phyloP scores from a whole-genome alignment of 179 eudicot species.

The Silene vulgaris region DNA sequence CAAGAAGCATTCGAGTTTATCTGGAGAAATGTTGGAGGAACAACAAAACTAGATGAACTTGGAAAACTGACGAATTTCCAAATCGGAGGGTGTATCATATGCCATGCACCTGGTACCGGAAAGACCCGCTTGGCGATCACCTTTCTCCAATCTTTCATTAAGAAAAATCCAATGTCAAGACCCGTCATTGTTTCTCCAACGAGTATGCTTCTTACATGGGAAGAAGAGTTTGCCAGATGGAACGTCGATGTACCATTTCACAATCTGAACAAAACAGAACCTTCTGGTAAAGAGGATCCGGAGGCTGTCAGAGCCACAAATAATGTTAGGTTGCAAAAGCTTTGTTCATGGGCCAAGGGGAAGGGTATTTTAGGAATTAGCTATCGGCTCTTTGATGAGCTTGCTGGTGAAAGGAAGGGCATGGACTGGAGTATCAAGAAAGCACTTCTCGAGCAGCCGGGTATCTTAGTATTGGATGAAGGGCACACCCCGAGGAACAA shows the following conservation, averaged over 20 bases:
- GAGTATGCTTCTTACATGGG: slow-evolving; percentile 43
- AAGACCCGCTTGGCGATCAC: slow-evolving; percentile 41
- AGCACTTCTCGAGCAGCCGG: slow-evolving; percentile 29
- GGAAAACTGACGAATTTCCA: not conserved
- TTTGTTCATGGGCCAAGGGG: slow-evolving; percentile 28
- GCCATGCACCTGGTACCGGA: slow-evolving; percentile 47
- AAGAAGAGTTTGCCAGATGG: slow-evolving; percentile 40
- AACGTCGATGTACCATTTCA: slow-evolving; percentile 29
- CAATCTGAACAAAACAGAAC: slow-evolving; percentile 45
- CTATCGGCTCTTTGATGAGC: slow-evolving; percentile 30
- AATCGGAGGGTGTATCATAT: slow-evolving; percentile 42
- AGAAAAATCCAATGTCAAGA: slow-evolving; percentile 25
- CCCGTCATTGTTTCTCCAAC: slow-evolving; percentile 38
- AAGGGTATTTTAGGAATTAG: slow-evolving; percentile 37
- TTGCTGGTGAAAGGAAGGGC: slow-evolving; percentile 28
- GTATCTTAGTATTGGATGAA: slow-evolving; percentile 37
- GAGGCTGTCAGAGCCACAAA: not conserved
- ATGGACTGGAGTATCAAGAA: slow-evolving; percentile 9
- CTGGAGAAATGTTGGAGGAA: slow-evolving; percentile 37
- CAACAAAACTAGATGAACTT: slow-evolving; percentile 29
- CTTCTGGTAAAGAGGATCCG: slow-evolving; percentile 32
- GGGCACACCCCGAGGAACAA: slow-evolving; percentile 47
- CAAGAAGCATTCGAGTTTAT: slow-evolving; percentile 43
- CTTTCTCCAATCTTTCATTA: slow-evolving; percentile 36
- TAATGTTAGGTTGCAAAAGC: slow-evolving; percentile 21